A percentile compares a stretch with the other conserved stretches of the same genome.
Conservation (phyloP, 2,329 filamentous ascomycete genomes). For the Penicillium occitanis region DNA sequence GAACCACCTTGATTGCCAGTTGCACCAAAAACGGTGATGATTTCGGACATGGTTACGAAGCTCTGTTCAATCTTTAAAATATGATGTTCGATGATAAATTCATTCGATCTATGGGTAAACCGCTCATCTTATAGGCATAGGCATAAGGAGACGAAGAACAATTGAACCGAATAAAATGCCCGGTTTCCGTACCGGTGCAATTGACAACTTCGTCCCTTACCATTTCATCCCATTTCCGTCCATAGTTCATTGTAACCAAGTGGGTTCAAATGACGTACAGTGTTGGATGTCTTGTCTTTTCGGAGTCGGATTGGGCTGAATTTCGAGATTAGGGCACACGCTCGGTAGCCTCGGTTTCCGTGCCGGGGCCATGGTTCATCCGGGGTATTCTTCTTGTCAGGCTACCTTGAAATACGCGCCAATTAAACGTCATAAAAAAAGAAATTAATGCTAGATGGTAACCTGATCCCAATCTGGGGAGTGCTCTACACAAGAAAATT, state of each 20-base stretch:
- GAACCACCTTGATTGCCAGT: slow-evolving; percentile 63
- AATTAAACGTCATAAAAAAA: not conserved
- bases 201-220: not conserved
- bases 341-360: slow-evolving; percentile 13
- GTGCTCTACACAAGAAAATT: not conserved
- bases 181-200: not conserved
- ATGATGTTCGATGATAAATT: not conserved
- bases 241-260: not conserved
- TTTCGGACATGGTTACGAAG: slow-evolving; percentile 25
- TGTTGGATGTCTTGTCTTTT: not conserved
- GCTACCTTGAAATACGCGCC: not conserved
- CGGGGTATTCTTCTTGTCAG: not conserved
- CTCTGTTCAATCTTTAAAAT: not conserved
- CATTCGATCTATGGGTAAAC: not conserved
- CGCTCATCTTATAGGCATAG: not conserved
- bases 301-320: not conserved
- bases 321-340: not conserved
- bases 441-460: not conserved
- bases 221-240: not conserved
- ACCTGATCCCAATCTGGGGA: not conserved
- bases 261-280: not conserved
- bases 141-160: not conserved
- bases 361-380: slow-evolving; percentile 11
- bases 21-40: slow-evolving; percentile 57
- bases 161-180: not conserved